These are phyloP conservation scores for Puccinia polysora DNA, from an alignment of 1,284 basidiomycete genomes.

Conservation along the genomic window DNA sequence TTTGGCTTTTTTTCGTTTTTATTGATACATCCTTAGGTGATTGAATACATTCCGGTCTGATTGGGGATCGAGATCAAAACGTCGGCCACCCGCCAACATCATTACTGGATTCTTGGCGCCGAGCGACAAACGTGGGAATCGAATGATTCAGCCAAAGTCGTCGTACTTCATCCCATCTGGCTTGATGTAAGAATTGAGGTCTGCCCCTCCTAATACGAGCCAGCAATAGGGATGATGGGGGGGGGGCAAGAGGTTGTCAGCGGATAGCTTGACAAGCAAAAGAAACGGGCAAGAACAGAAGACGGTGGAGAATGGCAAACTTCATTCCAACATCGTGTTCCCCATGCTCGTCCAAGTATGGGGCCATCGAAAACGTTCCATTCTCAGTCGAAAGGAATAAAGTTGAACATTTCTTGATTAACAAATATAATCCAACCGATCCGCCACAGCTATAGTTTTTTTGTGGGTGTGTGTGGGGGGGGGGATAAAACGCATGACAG, in stretches of 20 bases:
- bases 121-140: slow-evolving; percentile 81
- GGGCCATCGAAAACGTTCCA: slow-evolving; percentile 80
- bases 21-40: not conserved
- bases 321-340: slow-evolving; percentile 89
- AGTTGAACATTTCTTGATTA: slow-evolving; percentile 85
- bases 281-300: not conserved
- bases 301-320: slow-evolving; percentile 56
- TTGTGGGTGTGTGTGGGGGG: too few relatives aligned
- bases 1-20: not conserved
- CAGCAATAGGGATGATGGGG: not conserved
- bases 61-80: slow-evolving; percentile 59
- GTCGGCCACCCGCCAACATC: slow-evolving; percentile 91
- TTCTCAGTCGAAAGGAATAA: slow-evolving; percentile 85
- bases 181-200: slow-evolving; percentile 77
- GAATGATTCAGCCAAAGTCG: slow-evolving; percentile 84
- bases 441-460: slow-evolving; percentile 84
- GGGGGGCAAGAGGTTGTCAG: not conserved
- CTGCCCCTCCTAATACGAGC: slow-evolving; percentile 64
- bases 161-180: slow-evolving; percentile 85
- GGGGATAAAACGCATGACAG: too few relatives aligned
- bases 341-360: slow-evolving; percentile 91
- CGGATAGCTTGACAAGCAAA: not conserved
- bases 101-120: slow-evolving; percentile 79
- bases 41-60: not conserved
- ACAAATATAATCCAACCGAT: slow-evolving; percentile 79